Conservation (phyloP, 345 rosid genomes). For the Lepidium africanum region DNA sequence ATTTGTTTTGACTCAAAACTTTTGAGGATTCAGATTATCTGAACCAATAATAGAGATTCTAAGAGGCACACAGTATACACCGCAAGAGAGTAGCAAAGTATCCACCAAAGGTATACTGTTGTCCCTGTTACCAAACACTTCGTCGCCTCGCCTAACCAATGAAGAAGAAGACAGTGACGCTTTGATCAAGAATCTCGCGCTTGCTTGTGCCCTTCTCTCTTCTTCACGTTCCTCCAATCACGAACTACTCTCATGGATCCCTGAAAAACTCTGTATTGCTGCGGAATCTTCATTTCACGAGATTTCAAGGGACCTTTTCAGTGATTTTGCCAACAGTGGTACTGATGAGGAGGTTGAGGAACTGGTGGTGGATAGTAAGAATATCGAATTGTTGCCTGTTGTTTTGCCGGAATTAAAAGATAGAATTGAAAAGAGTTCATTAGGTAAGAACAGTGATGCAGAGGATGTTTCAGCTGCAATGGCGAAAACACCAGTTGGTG, state of each 20-base stretch:
- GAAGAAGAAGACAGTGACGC: conserved; percentile 18
- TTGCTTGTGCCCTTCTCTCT: conserved; percentile 65
- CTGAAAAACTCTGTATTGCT: conserved; percentile 23
- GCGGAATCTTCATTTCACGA: conserved; percentile 36
- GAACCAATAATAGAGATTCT: conserved; percentile 36
- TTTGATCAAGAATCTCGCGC: conserved; percentile 39
- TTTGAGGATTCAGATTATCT: conserved; percentile 40
- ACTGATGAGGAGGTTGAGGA: conserved; percentile 22
- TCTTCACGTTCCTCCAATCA: conserved; percentile 48
- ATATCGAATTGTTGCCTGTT: conserved; percentile 46
- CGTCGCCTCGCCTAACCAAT: conserved; percentile 3
- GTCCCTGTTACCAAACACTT: conserved; percentile 40
- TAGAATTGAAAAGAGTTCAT: conserved; percentile 55
- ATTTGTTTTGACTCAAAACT: too few relatives aligned
- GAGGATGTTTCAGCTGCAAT: conserved; percentile 56
- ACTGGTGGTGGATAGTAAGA: conserved; percentile 25
- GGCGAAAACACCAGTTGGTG: conserved; percentile 62
- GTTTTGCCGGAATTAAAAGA: conserved; percentile 53
- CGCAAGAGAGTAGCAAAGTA: conserved; percentile 37
- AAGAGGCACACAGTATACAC: conserved; percentile 32
- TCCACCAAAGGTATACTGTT: conserved; percentile 43
- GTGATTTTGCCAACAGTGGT: conserved; percentile 13
- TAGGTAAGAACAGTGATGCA: conserved; percentile 41
- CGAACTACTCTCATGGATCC: conserved; percentile 70
- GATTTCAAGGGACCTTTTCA: conserved; percentile 32